phyloP scores from a whole-genome alignment of 768 basidiomycete species.

The Hypholoma sublateritium region DNA sequence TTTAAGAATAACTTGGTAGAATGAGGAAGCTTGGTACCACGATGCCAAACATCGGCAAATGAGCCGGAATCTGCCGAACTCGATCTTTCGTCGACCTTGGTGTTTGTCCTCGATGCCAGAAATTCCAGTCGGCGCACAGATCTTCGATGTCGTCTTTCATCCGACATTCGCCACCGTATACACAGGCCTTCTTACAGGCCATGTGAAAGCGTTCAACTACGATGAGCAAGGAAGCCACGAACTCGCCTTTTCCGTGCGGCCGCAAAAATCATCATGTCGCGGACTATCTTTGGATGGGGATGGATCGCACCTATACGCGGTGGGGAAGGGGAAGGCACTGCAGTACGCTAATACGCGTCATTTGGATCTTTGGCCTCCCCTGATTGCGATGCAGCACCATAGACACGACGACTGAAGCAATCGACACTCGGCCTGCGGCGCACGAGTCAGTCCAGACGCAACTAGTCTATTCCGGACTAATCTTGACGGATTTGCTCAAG shows the following conservation, averaged over 20 bases:
- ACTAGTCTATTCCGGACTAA: constrained; percentile 2
- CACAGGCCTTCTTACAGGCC: constrained; percentile 76
- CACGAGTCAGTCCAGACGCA: constrained; percentile 66
- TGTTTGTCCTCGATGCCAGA: constrained; percentile 43
- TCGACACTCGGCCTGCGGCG: constrained; percentile 47
- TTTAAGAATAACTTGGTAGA: neutral
- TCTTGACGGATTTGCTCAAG: constrained; percentile 44
- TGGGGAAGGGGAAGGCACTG: constrained; percentile 78
- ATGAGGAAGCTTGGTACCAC: constrained; percentile 2
- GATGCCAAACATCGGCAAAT: constrained; percentile 16
- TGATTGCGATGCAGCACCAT: constrained; percentile 48
- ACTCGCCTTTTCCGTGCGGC: constrained; percentile 59
- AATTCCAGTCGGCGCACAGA: constrained; percentile 71
- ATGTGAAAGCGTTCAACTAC: constrained; percentile 80
- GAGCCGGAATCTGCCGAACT: constrained; percentile 16
- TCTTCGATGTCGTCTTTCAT: constrained; percentile 91
- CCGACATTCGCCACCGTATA: constrained; percentile 72
- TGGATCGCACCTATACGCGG: constrained; percentile 71
- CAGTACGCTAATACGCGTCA: constrained; percentile 51
- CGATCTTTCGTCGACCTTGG: constrained; percentile 3
- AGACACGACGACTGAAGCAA: constrained; percentile 59
- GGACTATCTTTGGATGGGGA: constrained; percentile 66
- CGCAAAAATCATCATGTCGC: constrained; percentile 84
- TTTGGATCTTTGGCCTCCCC: constrained; percentile 6
- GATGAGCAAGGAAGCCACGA: constrained; percentile 65